A percentile compares a stretch with the other conserved stretches of the same genome.
Conservation (phyloP, 83 land plant species). For the Diphasiastrum complanatum region DNA sequence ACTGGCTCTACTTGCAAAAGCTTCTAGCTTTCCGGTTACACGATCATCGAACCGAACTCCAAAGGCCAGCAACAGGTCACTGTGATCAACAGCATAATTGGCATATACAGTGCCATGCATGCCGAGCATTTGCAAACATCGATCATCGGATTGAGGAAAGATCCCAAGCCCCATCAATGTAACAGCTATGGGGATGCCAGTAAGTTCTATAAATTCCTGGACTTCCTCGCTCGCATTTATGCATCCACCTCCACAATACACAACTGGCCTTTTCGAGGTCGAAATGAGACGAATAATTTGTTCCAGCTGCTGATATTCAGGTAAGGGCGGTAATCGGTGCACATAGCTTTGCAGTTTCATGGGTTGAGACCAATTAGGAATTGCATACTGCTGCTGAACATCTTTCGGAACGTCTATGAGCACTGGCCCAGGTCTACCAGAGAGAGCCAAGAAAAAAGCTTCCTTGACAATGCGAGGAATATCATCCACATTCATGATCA, state of each 20-base stretch:
- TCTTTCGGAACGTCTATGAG: constrained; percentile 80
- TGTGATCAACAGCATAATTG: constrained; percentile 63
- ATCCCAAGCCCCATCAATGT: constrained; percentile 78
- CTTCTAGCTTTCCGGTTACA: constrained; percentile 74
- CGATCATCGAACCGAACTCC: constrained; percentile 80
- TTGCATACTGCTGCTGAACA: constrained; percentile 59
- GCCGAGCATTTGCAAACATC: constrained; percentile 62
- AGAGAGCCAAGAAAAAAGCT: constrained; percentile 64
- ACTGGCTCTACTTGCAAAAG: constrained; percentile 68
- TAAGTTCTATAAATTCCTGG: constrained; percentile 52
- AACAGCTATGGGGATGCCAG: constrained; percentile 64
- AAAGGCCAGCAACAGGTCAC: constrained; percentile 61
- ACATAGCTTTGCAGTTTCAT: constrained; percentile 46
- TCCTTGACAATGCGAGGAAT: constrained; percentile 63
- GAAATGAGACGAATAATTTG: constrained; percentile 49
- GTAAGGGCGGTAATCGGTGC: constrained; percentile 51
- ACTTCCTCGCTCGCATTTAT: constrained; percentile 60
- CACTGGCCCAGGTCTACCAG: constrained; percentile 88
- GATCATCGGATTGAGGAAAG: constrained; percentile 45
- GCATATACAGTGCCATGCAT: constrained; percentile 85
- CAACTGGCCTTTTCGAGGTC: constrained; percentile 51
- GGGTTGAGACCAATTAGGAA: constrained; percentile 58
- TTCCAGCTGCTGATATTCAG: constrained; percentile 41
- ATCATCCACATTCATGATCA: constrained; percentile 70
- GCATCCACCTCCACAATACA: constrained; percentile 85